Conservation (phyloP, 108 stramenopile species). For the Pseudonitzschia delicatissima region DNA sequence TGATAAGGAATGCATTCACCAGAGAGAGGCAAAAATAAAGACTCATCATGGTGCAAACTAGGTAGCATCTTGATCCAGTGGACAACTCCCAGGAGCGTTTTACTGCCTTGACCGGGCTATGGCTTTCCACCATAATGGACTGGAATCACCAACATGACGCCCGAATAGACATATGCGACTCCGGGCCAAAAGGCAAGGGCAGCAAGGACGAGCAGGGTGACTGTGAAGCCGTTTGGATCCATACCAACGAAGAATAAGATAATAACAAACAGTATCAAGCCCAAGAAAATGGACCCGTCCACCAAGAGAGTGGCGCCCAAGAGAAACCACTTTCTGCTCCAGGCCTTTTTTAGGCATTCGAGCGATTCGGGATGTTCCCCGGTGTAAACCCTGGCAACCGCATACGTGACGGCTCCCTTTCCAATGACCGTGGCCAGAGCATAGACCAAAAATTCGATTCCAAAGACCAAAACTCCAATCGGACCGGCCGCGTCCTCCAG, state of each 20-base stretch:
- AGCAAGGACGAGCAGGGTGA: constrained; percentile 8
- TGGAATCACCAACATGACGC: constrained; percentile 8
- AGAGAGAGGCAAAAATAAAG: constrained; percentile 18
- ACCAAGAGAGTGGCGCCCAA: constrained; percentile 11
- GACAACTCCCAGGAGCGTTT: constrained; percentile 26
- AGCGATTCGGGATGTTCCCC: constrained; percentile 4
- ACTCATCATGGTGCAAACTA: constrained; percentile 24
- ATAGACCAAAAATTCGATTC: constrained; percentile 11
- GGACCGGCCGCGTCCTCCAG: too few species aligned
- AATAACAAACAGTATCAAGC: background rate
- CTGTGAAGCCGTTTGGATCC: constrained; percentile 20
- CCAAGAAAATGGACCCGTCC: background rate
- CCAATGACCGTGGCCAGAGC: constrained; percentile 20
- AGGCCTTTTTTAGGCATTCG: constrained; percentile 16
- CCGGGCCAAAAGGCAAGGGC: background rate
- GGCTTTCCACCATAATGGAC: constrained; percentile 23
- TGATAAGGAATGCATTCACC: constrained; percentile 17
- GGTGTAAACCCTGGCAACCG: constrained; percentile 18
- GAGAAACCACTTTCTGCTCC: constrained; percentile 15
- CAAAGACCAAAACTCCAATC: constrained; percentile 13
- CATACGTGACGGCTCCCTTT: constrained; percentile 7
- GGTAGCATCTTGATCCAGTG: constrained; percentile 29
- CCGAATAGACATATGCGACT: constrained; percentile 13
- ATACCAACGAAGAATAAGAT: background rate
- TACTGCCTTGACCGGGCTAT: constrained; percentile 13